These are phyloP conservation scores for Arthrobotrys entomopaga DNA, from an alignment of 2,329 filamentous ascomycete genomes.

Conservation along the genomic window DNA sequence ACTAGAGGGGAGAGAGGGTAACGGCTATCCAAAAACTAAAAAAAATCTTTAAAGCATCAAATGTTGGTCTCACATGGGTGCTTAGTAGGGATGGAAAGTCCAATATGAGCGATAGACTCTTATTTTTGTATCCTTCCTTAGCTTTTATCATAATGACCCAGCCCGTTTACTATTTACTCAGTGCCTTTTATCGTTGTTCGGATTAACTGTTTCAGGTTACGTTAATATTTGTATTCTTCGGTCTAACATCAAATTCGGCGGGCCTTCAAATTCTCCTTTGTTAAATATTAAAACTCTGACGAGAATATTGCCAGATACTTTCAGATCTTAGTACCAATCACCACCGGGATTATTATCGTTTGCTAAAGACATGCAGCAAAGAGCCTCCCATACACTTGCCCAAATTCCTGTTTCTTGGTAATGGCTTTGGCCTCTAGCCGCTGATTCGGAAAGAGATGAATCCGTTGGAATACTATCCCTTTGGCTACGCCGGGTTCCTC, in stretches of 20 bases:
- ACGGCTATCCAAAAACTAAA: slow-evolving; percentile 10
- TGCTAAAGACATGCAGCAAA: slow-evolving; percentile 31
- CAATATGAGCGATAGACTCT: too few relatives aligned
- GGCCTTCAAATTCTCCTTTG: background rate
- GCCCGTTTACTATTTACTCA: too few relatives aligned
- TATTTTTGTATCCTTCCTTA: too few relatives aligned
- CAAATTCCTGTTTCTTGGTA: slow-evolving; percentile 22
- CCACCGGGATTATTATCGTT: background rate
- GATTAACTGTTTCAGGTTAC: too few relatives aligned
- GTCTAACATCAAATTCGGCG: background rate
- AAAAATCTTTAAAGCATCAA: slow-evolving; percentile 20
- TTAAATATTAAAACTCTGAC: background rate
- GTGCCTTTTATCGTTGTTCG: too few relatives aligned
- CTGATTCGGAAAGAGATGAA: background rate
- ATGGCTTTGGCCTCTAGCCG: background rate
- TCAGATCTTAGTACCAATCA: slow-evolving; percentile 13
- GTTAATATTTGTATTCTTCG: too few relatives aligned
- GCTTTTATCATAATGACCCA: too few relatives aligned
- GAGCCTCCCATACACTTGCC: slow-evolving; percentile 23
- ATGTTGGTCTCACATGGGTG: too few relatives aligned
- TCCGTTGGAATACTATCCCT: slow-evolving; percentile 2
- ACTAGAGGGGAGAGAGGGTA: background rate
- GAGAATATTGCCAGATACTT: too few relatives aligned
- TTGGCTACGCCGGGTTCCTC: slow-evolving; percentile 21
- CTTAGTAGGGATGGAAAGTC: too few relatives aligned